phyloP scores from a whole-genome alignment of 352 stramenopile species.

The Aphanomyces euteiches region DNA sequence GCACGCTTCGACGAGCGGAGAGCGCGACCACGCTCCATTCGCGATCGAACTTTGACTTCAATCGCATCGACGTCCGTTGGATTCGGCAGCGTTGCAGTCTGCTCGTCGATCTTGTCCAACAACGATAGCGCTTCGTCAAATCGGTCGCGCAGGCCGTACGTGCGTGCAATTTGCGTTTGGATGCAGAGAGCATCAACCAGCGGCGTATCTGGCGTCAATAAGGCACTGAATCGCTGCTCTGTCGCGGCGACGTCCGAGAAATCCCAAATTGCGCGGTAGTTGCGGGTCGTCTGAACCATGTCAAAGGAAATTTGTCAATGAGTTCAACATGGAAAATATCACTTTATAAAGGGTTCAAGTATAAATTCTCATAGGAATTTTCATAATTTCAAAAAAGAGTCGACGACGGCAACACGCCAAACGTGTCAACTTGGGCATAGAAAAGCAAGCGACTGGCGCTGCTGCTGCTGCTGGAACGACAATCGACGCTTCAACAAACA shows the following conservation, averaged over 20 bases:
- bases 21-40: slow-evolving; percentile 34
- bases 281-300: slow-evolving; percentile 8
- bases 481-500: no score
- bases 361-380: no score
- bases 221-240: not conserved
- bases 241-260: slow-evolving; percentile 18
- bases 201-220: not conserved
- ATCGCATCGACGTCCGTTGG: slow-evolving; percentile 9
- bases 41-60: slow-evolving; percentile 31
- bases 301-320: not conserved
- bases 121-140: slow-evolving; percentile 33
- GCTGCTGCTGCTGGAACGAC: no score
- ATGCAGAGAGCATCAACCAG: slow-evolving; percentile 21
- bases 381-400: not conserved
- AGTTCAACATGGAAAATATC: not conserved
- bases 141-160: slow-evolving; percentile 30
- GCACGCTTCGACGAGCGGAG: slow-evolving; percentile 33
- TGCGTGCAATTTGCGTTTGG: slow-evolving; percentile 35
- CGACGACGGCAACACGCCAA: not conserved
- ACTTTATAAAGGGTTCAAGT: not conserved
- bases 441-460: no score
- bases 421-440: no score
- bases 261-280: slow-evolving; percentile 6
- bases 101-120: slow-evolving; percentile 30
- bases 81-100: not conserved